Evolutionary conservation across 129 eudicot genomes (phyloP).

Genomic region (Artemisia tridentata): DNA sequence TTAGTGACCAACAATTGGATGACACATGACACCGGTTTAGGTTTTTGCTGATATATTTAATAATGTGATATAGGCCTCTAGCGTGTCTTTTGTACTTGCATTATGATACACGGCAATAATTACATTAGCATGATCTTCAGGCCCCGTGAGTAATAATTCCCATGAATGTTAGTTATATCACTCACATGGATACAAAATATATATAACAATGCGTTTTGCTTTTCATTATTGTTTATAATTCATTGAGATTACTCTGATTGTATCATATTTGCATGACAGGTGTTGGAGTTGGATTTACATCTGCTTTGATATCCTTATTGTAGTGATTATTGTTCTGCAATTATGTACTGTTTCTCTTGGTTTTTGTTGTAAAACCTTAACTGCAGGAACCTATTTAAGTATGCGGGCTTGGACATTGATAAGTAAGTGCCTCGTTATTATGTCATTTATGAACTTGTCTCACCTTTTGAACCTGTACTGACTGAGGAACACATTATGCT

Average conservation of each 20-base stretch:
- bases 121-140: neutral
- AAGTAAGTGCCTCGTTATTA: constrained; percentile 55
- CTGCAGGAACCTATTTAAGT: constrained; percentile 87
- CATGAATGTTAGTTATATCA: constrained; percentile 6
- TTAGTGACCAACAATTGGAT: too few species aligned
- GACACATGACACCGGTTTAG: too few species aligned
- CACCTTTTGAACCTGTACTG: constrained; percentile 10
- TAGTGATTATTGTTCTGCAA: constrained; percentile 15
- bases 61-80: too few species aligned
- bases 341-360: constrained; percentile 11
- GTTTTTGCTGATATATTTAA: too few species aligned
- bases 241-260: constrained; percentile 19
- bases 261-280: constrained; percentile 51
- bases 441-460: constrained; percentile 3
- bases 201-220: constrained; percentile 3
- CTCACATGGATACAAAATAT: constrained; percentile 15
- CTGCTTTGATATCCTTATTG: constrained; percentile 96
- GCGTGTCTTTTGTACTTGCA: too few species aligned
- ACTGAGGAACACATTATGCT: constrained; percentile 21
- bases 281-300: constrained; percentile 96
- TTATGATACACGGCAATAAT: too few species aligned
- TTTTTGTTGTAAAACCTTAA: constrained; percentile 58
- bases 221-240: constrained; percentile 1
- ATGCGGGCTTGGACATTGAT: constrained; percentile 97
- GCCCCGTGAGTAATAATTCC: neutral